Evolutionary conservation across 2,329 filamentous ascomycete species (phyloP), one percentile per base, ranked within the genome.

Genomic region (Tricladium varicosporioides): DNA sequence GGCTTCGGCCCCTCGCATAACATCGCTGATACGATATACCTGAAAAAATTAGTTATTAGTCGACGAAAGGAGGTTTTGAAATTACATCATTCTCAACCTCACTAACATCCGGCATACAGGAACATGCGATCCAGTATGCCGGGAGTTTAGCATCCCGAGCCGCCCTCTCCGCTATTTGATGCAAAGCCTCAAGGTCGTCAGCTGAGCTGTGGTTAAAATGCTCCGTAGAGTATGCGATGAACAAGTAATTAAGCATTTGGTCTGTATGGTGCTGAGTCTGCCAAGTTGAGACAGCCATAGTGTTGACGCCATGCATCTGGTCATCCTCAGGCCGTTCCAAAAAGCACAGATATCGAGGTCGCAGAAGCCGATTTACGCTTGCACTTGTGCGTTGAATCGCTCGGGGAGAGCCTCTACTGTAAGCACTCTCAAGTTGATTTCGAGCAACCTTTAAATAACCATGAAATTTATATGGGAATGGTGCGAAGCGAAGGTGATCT

Each of bases 11-110:
- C 53, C 58, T 46, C 64, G 53, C 5, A 63, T 45, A 2, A 66
- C 47, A 50, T 66, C 64, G 42, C 56, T 56, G 46, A 66, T 60
- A 16, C 57, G 59, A 50, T 62, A 61, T 16, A 60, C 56, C 22
- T 27, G 22, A 27, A 3, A 27, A 27, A 27, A 27, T 27, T 27
- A 27, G 22, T 7, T 4, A 7, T 27, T 27, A 27, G 22, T 27
- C 7, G 7, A 27, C 22, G 22, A 27, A 27, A 27, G 22, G 4
- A 27, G 7, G 22, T 27, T 27, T 27, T 27, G 22, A 27, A 27
- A 3, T 27, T 7, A 27, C 22, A 45, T 58, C 56, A 5, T 54
- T 47, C 32, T 43, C 56, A n/a, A 50, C 32, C 19, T 60, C 59
- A 2, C 36, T 27, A 15, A 45, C 14, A 19, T 44, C 50, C 7